Evolutionary conservation across 208 protist genomes (phyloP).

Genomic region (Acanthamoeba lenticulata): DNA sequence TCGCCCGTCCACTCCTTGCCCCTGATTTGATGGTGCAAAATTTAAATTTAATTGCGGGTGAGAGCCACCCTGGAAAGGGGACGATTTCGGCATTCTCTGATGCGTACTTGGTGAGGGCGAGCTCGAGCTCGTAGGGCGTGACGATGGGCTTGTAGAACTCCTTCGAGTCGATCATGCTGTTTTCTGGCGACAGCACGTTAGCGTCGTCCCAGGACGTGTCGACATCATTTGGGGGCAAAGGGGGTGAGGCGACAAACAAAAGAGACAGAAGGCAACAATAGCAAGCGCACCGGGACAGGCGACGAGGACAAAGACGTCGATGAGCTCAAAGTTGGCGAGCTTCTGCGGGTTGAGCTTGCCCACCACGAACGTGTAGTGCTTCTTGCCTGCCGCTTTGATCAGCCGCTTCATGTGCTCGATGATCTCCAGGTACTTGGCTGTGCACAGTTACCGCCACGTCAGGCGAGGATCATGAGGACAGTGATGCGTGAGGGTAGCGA

Average conservation of each 20-base stretch:
- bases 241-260: too few species aligned
- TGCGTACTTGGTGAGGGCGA: constrained; percentile 74
- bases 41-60: background rate
- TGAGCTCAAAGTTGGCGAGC: constrained; percentile 83
- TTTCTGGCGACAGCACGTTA: constrained; percentile 75
- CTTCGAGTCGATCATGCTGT: constrained; percentile 79
- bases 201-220: background rate
- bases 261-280: too few species aligned
- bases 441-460: background rate
- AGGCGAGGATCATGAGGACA: background rate
- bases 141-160: constrained; percentile 84
- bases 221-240: background rate
- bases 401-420: constrained; percentile 77
- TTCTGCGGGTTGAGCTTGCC: constrained; percentile 85
- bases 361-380: constrained; percentile 82
- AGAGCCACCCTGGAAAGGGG: constrained; percentile 30
- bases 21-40: background rate
- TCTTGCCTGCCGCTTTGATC: constrained; percentile 79
- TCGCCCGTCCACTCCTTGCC: constrained; percentile 79
- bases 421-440: constrained; percentile 74
- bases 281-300: constrained; percentile 33
- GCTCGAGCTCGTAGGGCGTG: constrained; percentile 84
- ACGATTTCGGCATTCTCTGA: background rate
- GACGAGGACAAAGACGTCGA: constrained; percentile 61
- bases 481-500: background rate